Conservation (phyloP, 208 protist species). For the Trichomonas tenax region DNA sequence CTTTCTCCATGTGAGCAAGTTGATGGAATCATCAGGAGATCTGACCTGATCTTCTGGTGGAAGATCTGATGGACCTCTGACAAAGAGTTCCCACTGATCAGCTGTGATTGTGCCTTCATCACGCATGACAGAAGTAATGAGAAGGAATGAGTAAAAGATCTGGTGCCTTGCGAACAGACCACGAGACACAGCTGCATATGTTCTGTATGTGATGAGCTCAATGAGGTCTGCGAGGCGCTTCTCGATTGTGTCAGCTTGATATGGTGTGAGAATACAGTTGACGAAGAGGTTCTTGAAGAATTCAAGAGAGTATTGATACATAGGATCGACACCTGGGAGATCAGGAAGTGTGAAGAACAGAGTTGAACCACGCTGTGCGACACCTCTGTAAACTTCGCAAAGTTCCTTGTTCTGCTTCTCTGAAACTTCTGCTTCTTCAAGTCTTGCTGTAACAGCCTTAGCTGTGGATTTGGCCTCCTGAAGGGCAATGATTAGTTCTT, state of each 20-base stretch:
- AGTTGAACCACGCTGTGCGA: slow-evolving; percentile 72
- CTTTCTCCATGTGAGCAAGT: not conserved
- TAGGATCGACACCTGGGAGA: slow-evolving; percentile 78
- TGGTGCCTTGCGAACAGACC: slow-evolving; percentile 95
- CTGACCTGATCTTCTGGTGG: not conserved
- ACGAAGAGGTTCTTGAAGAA: slow-evolving; percentile 83
- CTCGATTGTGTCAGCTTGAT: slow-evolving; percentile 36
- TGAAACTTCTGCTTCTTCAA: slow-evolving; percentile 56
- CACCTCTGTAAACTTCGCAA: slow-evolving; percentile 80
- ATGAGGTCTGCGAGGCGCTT: slow-evolving; percentile 56
- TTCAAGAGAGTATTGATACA: slow-evolving; percentile 97
- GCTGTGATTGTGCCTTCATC: slow-evolving; percentile 33
- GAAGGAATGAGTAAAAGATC: slow-evolving; percentile 72
- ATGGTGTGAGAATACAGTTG: not conserved
- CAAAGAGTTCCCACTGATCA: slow-evolving; percentile 43
- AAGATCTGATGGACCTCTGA: slow-evolving; percentile 29
- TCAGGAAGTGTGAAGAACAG: slow-evolving; percentile 94
- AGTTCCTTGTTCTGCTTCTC: slow-evolving; percentile 53
- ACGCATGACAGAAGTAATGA: slow-evolving; percentile 61
- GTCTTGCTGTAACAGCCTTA: slow-evolving; percentile 69
- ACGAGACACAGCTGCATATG: slow-evolving; percentile 81
- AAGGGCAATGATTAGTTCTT: slow-evolving; percentile 72
- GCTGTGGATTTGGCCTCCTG: slow-evolving; percentile 71
- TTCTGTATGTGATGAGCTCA: slow-evolving; percentile 56
- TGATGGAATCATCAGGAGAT: not conserved